phyloP scores from a whole-genome alignment of 495 filamentous ascomycete genomes.

The Massariosphaeria phaeospora region DNA sequence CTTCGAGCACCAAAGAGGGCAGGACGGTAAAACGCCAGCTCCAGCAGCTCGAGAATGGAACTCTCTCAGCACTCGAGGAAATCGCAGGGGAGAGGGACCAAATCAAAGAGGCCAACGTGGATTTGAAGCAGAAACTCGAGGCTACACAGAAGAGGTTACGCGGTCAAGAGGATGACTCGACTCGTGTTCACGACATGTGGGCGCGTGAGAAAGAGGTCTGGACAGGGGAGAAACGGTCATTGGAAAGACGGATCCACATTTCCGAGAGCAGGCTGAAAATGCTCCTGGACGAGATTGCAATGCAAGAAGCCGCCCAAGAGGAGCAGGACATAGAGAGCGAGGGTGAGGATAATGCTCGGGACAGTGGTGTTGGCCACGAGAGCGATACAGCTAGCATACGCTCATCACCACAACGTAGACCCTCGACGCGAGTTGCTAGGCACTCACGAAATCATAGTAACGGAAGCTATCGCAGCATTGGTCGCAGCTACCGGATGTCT shows the following conservation, averaged over 20 bases:
- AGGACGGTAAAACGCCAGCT: constrained; percentile 80
- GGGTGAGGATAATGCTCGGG: constrained; percentile 49
- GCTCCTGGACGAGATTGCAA: constrained; percentile 77
- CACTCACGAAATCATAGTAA: constrained; percentile 57
- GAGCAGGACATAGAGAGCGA: constrained; percentile 45
- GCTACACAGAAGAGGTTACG: constrained; percentile 69
- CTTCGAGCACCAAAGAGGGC: constrained; percentile 63
- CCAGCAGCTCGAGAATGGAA: constrained; percentile 78
- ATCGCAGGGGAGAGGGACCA: constrained; percentile 82
- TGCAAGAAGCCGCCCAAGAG: constrained; percentile 59
- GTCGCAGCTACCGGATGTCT: constrained; percentile 57
- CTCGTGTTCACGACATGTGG: constrained; percentile 70
- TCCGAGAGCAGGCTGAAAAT: constrained; percentile 79
- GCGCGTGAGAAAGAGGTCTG: constrained; percentile 75
- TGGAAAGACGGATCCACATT: constrained; percentile 80
- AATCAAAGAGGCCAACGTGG: constrained; percentile 65
- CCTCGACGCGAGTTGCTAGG: constrained; percentile 52
- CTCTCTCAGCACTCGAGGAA: constrained; percentile 73
- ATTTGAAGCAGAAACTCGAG: constrained; percentile 76
- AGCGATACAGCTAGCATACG: constrained; percentile 72
- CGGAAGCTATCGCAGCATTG: constrained; percentile 51
- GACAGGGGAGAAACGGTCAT: constrained; percentile 71
- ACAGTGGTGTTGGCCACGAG: constrained; percentile 46
- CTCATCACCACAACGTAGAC: constrained; percentile 52
- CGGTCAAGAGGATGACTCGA: constrained; percentile 75